Base-by-base conservation (phyloP, 1,284 basidiomycete genomes). In the Apiotrichum akiyoshidainum region DNA sequence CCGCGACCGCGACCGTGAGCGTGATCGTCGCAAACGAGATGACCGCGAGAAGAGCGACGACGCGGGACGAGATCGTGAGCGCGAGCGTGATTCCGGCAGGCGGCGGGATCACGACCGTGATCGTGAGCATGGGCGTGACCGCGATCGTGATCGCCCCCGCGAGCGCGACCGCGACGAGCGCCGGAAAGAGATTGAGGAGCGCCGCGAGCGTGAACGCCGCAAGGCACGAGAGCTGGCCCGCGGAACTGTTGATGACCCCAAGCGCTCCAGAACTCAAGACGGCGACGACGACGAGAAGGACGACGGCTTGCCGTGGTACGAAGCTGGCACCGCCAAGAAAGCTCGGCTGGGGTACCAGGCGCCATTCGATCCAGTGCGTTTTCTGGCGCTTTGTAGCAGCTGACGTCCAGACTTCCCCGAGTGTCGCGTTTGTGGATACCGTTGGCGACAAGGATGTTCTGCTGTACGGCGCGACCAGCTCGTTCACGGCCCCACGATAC, bases 221-320 rank as follows among this genome's bases (percentile, higher is more conserved):
- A 50, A 50, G 17, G 48, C 48, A 2, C 21, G 19, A 3, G 48
- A n/a, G 12, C 35, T 50, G 2, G 35, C 47, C 5, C 33, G 19
- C 1, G 45, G 54, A 16, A 39, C 45, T 7, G 26, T 3, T 7
- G 26, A 31, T 31, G 37, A 12, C 59, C 60, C 0, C 42, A 49
- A 14, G 60, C 52, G 17, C 40, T 31, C 26, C 26, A 31, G 26
- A 31, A 4, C 26, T 31, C 26, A 31, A 31, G 26, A 64, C n/a
- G 45, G 49, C 1, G 10, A 26, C 16, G 61, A 19, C 9, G 39
- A 12, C 1, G 33, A 55, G 13, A 54, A 46, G 6, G 67, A 64
- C 1, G 68, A 67, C 51, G 66, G 65, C 2, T 41, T 52, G 11
- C 57, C 66, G 1, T 73, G 71, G 71, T 73, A 73, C 49, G 71